These are phyloP conservation scores for Cyberlindnera mrakii DNA, from an alignment of 805 yeast species.

Conservation along the genomic window DNA sequence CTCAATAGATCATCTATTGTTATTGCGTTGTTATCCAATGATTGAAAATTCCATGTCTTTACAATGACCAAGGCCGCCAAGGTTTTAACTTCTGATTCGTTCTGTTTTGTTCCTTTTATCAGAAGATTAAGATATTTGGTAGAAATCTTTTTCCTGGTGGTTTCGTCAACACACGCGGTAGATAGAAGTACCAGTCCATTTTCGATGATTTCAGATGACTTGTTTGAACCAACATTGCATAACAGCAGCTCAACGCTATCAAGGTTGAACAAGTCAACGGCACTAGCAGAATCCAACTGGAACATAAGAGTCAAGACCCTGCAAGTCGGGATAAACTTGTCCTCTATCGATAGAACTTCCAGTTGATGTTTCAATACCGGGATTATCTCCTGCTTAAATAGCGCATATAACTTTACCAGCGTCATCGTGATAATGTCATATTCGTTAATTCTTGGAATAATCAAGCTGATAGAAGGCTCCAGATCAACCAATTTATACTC, in stretches of 20 bases:
- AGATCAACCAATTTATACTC: slow-evolving; percentile 14
- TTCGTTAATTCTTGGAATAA: slow-evolving; percentile 10
- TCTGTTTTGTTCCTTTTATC: slow-evolving; percentile 28
- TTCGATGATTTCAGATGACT: slow-evolving; percentile 13
- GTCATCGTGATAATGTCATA: slow-evolving; percentile 7
- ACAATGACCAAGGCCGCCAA: slow-evolving; percentile 42
- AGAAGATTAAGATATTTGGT: slow-evolving; percentile 37
- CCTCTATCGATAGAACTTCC: slow-evolving; percentile 18
- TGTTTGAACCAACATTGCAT: slow-evolving; percentile 6
- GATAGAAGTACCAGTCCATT: slow-evolving; percentile 32
- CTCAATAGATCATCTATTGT: slow-evolving; percentile 28
- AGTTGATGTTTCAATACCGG: slow-evolving; percentile 14
- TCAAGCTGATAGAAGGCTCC: slow-evolving; percentile 7
- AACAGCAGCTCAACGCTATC: slow-evolving; percentile 24
- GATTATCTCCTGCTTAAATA: slow-evolving; percentile 6
- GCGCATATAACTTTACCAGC: slow-evolving; percentile 9
- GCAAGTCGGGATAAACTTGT: slow-evolving; percentile 21
- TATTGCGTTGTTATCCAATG: slow-evolving; percentile 27
- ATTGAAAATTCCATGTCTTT: slow-evolving; percentile 47
- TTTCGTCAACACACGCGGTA: slow-evolving; percentile 45
- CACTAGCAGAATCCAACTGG: slow-evolving; percentile 7
- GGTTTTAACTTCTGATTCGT: slow-evolving; percentile 21
- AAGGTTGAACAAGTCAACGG: slow-evolving; percentile 20
- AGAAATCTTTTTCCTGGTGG: slow-evolving; percentile 41
- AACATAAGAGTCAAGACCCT: slow-evolving; percentile 13